Base-by-base conservation (phyloP, 805 yeast genomes). In the Teunomyces cretensis region DNA sequence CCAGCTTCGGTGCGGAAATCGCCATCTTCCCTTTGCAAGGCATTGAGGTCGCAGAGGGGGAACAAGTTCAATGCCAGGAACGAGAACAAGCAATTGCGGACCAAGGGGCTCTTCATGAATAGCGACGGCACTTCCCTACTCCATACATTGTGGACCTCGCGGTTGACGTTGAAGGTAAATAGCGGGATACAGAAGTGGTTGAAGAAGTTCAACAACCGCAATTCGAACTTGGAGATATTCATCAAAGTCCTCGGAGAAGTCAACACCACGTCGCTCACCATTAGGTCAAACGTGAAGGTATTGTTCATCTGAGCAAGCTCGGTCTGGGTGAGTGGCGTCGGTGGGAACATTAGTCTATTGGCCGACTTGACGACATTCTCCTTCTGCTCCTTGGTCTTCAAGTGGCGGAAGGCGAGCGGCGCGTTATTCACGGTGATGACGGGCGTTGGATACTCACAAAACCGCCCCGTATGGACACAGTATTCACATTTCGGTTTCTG, bases 191-290 rank as follows among this genome's bases (percentile, higher is more conserved):
- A 65, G 39, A 54, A 52, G 37, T 45, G 46, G 33, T 65, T 52
- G 53, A 67, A 67, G 44, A 62, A 66, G 9, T 57, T 46, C 33
- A 60, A 39, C 9, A 61, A 57, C 15, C 64, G 56, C 7, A 54
- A 43, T 40, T 63, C 67, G 39, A 59, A 59, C 9, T 41, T 47
- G 24, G 58, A 45, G 39, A 62, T 42, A 9, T 53, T 42, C 33
- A 64, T 45, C 30, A 54, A 59, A 2, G 48, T 22, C n/a, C 57
- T 45, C 12, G 54, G 32, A 28, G 57, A 53, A 39, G 53, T 58
- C 19, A 33, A 12, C 22, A 19, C 22, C 22, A 19, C 22, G 6
- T 19, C 22, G 6, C 22, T 19, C 3, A 19, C 22, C 22, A 19
- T 19, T 6, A 19, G 22, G 22, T 19, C 22, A 19, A 19, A 19